Conservation (phyloP, 2,329 filamentous ascomycete species). For the Aspergillus ruber region DNA sequence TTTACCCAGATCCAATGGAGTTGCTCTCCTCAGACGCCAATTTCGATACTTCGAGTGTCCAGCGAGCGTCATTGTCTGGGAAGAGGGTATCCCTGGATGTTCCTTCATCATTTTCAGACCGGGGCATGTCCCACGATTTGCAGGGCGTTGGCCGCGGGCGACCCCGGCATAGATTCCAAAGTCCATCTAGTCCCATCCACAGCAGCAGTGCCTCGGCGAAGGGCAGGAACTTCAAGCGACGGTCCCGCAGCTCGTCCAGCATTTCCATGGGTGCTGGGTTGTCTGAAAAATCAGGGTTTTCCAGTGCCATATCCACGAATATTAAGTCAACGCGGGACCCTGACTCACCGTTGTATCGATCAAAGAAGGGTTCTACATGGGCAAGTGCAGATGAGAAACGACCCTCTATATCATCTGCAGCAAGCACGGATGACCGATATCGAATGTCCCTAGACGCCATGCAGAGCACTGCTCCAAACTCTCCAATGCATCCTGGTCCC, state of each 20-base stretch:
- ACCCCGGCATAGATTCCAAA: conserved; percentile 56
- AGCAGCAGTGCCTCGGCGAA: conserved; percentile 47
- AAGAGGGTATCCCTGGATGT: conserved; percentile 18
- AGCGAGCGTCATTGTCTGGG: conserved; percentile 9
- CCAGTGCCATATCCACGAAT: conserved; percentile 1
- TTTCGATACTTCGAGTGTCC: conserved; percentile 3
- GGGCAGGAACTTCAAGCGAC: conserved; percentile 47
- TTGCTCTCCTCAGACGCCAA: conserved; percentile 13
- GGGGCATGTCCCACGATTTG: conserved; percentile 18
- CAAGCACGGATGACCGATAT: conserved; percentile 32
- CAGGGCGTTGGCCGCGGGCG: conserved; percentile 50
- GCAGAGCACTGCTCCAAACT: conserved; percentile 40
- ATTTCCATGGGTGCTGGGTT: conserved; percentile 38
- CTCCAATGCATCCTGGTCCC: conserved; percentile 35
- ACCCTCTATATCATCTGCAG: conserved; percentile 49
- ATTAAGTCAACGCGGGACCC: conserved; percentile 3
- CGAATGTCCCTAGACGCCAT: conserved; percentile 38
- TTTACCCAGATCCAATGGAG: conserved; percentile 45
- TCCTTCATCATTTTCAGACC: conserved; percentile 34
- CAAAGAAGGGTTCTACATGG: conserved; percentile 3
- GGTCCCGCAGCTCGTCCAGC: conserved; percentile 51
- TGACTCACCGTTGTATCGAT: neutral
- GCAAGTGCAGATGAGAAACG: conserved; percentile 52
- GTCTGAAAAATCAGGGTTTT: conserved; percentile 27
- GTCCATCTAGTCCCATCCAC: conserved; percentile 50